Base-by-base conservation (phyloP, 2,329 filamentous ascomycete genomes). In the Teratosphaeria zuluensis region DNA sequence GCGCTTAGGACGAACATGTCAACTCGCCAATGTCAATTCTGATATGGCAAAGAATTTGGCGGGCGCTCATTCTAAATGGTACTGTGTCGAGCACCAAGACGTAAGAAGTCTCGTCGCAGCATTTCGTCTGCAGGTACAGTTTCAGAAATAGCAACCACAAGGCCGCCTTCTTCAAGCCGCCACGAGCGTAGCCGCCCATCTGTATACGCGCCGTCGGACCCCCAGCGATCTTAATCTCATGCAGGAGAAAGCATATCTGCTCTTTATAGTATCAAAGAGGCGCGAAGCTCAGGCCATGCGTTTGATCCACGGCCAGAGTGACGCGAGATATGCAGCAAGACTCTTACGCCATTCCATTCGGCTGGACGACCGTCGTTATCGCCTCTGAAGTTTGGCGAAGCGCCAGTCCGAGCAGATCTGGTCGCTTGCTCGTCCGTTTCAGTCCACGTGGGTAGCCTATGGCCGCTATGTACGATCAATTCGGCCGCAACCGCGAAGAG, bases 251-350 rank as follows among this genome's bases (percentile, higher is more conserved):
- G 3, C 6, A 28, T 35, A 53, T 53, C 66, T 65, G 60, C 35
- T 42, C 35, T 14, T 21, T 48, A 9, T 48, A 48, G 42, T 59
- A 59, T 60, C 64, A 68, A 69, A 69, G 66, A 69, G 65, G 65
- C 69, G 69, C 69, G 68, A 63, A 58, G 64, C 61, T 62, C 59
- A 56, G 58, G 57, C 51, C 48, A 58, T 58, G 51, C 54, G 55
- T 59, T 61, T 62, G 57, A 58, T 33, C 53, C 57, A 60, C 58
- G 42, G 6, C 57, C 53, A 62, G 28, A 58, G 63, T 64, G 60
- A 65, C 61, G 64, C 61, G 55, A 59, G 53, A 54, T 46, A 53
- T 62, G 58, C 60, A 62, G 57, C 53, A 60, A 59, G 58, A 60
- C 19, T 63, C 52, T 61, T 31, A 61, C 58, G 24, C 52, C 51